A percentile compares a stretch with the other conserved stretches of the same genome.
phyloP scores from a whole-genome alignment of 202 grass and related monocot genomes.

The Carex sylvatica region DNA sequence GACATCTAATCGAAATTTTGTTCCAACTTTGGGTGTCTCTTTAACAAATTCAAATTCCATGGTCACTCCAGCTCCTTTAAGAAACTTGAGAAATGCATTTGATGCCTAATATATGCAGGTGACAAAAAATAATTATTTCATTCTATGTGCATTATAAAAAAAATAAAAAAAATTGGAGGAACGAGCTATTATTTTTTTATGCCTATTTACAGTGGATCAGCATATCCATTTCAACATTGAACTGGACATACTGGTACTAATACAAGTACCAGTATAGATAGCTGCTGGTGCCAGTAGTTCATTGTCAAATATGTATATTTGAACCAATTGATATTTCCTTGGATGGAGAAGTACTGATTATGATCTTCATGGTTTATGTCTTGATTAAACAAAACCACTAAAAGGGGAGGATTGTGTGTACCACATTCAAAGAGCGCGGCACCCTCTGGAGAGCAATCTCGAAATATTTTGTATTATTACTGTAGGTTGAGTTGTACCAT shows the following conservation, averaged over 20 bases:
- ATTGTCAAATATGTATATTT: background rate
- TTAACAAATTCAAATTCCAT: slow-evolving; percentile 71
- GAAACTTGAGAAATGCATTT: slow-evolving; percentile 69
- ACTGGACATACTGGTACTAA: too few relatives aligned
- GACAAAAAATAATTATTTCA: background rate
- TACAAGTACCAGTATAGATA: too few relatives aligned
- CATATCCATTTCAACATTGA: too few relatives aligned
- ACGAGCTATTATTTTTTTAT: too few relatives aligned
- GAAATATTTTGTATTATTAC: slow-evolving; percentile 50
- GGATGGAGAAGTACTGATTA: background rate
- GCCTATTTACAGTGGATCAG: too few relatives aligned
- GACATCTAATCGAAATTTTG: slow-evolving; percentile 46
- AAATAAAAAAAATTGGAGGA: too few relatives aligned
- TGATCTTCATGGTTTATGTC: background rate
- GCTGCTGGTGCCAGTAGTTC: too few relatives aligned
- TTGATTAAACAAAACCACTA: background rate
- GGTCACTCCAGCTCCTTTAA: slow-evolving; percentile 50
- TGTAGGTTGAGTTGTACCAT: slow-evolving; percentile 97
- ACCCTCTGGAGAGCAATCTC: slow-evolving; percentile 41
- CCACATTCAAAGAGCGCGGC: slow-evolving; percentile 74
- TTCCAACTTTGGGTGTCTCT: slow-evolving; percentile 93
- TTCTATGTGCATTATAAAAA: background rate
- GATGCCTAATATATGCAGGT: slow-evolving; percentile 49
- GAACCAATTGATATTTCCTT: background rate
- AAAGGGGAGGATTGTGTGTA: slow-evolving; percentile 23